Evolutionary conservation across 352 stramenopile species (phyloP).

Genomic region (Pythium utonaiense): DNA sequence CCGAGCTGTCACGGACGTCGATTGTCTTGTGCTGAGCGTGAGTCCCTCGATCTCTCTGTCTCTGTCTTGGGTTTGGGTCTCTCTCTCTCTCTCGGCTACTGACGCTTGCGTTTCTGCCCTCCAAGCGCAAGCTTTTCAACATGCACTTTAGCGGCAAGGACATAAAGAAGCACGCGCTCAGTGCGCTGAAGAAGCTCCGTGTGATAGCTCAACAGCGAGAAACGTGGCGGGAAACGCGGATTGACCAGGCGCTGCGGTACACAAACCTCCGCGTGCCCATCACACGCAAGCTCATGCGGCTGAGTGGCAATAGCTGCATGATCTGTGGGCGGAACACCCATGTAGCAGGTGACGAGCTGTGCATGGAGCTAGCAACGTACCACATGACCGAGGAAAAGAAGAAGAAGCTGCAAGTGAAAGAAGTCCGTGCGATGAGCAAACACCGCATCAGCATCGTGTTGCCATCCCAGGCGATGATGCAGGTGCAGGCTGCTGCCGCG

Average conservation of each 20-base stretch:
- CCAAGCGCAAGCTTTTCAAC: slow-evolving; percentile 76
- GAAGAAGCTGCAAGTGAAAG: slow-evolving; percentile 42
- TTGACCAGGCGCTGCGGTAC: slow-evolving; percentile 67
- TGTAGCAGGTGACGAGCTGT: slow-evolving; percentile 73
- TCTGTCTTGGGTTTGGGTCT: neutral
- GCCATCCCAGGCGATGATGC: slow-evolving; percentile 1
- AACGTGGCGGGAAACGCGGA: slow-evolving; percentile 69
- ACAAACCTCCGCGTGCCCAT: slow-evolving; percentile 68
- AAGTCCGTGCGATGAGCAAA: slow-evolving; percentile 35
- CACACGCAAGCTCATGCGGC: slow-evolving; percentile 80
- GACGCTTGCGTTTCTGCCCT: neutral
- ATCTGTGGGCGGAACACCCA: slow-evolving; percentile 71
- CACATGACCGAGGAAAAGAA: slow-evolving; percentile 63
- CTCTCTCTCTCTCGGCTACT: neutral
- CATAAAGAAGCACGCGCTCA: slow-evolving; percentile 52
- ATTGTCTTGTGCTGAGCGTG: slow-evolving; percentile 75
- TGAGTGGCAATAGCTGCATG: slow-evolving; percentile 75
- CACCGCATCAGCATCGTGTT: slow-evolving; percentile 50
- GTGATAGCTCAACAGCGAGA: slow-evolving; percentile 52
- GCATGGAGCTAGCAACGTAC: slow-evolving; percentile 68
- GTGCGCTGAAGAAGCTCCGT: slow-evolving; percentile 43
- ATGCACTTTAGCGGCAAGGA: slow-evolving; percentile 66
- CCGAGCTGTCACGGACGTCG: slow-evolving; percentile 61
- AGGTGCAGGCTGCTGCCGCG: slow-evolving; percentile 2
- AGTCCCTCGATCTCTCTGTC: slow-evolving; percentile 1